Base-by-base conservation (phyloP, 805 yeast genomes). In the Sungouiozyma ichnusensis region DNA sequence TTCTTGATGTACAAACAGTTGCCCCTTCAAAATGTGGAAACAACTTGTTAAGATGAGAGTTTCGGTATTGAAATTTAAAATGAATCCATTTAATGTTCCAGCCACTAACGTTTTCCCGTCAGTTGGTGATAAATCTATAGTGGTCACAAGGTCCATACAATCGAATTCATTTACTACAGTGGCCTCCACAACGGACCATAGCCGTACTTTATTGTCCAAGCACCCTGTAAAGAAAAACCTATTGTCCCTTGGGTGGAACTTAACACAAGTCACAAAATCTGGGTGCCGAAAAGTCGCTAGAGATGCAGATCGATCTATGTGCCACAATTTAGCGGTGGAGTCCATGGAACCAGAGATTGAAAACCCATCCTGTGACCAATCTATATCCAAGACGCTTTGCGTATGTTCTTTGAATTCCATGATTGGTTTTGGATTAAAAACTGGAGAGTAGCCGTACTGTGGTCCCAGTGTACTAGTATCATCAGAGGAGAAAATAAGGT, bases 361-460 rank as follows among this genome's bases (percentile, higher is more conserved):
- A 51, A 88, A 88, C 56, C 81, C 81, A 60, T 86, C 87, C 51
- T 80, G 81, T 39, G 94, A 81, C 97, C 97, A 88, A 52, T 84
- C 84, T 27, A 88, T 55, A 7, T 82, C 75, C n/a, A 85, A 59
- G 9, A 90, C 71, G 44, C 85, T 83, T 36, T 74, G 75, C 1
- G 73, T 63, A 60, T 90, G 97, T 16, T 83, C 90, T 35, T 59
- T 62, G 47, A 77, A 82, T n/a, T 72, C 71, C 31, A 74, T 68
- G 11, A 70, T 57, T 0, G 96, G 95, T 8, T 54, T 56, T 2
- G 77, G 74, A 48, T 79, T 81, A 59, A 88, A 87, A 2, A 88
- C 85, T 0, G 95, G 90, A 0, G 94, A 94, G 52, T 72, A 73
- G 6, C 65, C 39, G 37, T 52, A 44, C 33, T 48, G 27, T 2